Conservation (phyloP, 495 filamentous ascomycete genomes). For the Xylaria palmicola region DNA sequence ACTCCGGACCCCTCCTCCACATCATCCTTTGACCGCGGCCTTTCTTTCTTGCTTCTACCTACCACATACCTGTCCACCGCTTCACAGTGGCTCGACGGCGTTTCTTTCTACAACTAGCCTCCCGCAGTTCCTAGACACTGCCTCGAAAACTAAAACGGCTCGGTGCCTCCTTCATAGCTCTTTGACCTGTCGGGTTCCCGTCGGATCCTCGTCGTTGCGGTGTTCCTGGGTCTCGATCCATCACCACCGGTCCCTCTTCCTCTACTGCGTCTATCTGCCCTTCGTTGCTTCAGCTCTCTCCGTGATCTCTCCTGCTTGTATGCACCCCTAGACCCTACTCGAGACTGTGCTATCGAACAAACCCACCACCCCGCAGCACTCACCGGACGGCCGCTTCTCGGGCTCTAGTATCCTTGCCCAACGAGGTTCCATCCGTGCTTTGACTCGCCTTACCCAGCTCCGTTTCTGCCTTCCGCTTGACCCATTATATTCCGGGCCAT, state of each 20-base stretch:
- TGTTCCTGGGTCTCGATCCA: too few species aligned
- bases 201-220: too few species aligned
- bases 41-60: neutral
- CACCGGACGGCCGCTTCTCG: neutral
- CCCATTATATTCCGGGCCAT: neutral
- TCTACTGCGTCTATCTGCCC: too few species aligned
- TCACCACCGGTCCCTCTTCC: too few species aligned
- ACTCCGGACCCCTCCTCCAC: neutral
- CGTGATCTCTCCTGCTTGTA: neutral
- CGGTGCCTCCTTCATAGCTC: too few species aligned
- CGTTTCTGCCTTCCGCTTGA: neutral
- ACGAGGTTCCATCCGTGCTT: slow-evolving; percentile 2
- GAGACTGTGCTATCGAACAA: neutral
- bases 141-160: too few species aligned
- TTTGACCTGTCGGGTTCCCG: too few species aligned
- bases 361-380: neutral
- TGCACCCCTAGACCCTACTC: neutral
- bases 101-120: neutral
- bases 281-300: neutral
- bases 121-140: too few species aligned
- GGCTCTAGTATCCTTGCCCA: slow-evolving; percentile 5
- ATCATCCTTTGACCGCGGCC: neutral
- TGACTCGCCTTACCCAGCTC: neutral
- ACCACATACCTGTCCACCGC: neutral
- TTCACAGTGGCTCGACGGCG: neutral